phyloP scores from a whole-genome alignment of 2,329 filamentous ascomycete species.

The Fusarium tanahbumbuense region DNA sequence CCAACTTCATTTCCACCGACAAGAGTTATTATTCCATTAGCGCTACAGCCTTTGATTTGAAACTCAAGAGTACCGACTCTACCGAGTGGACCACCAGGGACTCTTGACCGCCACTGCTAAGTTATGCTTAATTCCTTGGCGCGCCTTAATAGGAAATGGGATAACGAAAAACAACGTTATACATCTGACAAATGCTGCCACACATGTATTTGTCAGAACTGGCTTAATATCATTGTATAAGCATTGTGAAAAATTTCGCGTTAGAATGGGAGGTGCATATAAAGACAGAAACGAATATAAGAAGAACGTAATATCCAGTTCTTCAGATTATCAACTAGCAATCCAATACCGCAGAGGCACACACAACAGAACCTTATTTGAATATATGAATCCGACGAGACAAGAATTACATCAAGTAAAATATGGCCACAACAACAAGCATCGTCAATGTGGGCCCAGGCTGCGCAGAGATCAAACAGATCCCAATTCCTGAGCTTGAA shows the following conservation, averaged over 20 bases:
- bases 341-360: neutral
- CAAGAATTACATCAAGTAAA: neutral
- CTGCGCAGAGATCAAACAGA: neutral
- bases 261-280: neutral
- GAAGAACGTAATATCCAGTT: neutral
- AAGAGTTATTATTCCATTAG: no score
- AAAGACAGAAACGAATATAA: neutral
- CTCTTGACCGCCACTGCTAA: no score
- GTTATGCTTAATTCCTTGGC: neutral
- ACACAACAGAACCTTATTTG: neutral
- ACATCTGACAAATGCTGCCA: neutral
- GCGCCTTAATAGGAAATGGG: neutral
- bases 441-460: neutral
- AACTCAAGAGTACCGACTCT: no score
- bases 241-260: rapidly evolving
- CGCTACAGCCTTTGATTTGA: no score
- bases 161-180: neutral
- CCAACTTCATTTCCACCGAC: no score
- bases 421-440: neutral
- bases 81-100: no score
- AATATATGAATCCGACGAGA: neutral
- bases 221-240: rapidly evolving
- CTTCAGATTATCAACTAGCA: neutral
- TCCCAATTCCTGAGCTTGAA: neutral
- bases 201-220: neutral